These are phyloP conservation scores for Populus tremula DNA, from an alignment of 345 rosid genomes.

Conservation along the genomic window DNA sequence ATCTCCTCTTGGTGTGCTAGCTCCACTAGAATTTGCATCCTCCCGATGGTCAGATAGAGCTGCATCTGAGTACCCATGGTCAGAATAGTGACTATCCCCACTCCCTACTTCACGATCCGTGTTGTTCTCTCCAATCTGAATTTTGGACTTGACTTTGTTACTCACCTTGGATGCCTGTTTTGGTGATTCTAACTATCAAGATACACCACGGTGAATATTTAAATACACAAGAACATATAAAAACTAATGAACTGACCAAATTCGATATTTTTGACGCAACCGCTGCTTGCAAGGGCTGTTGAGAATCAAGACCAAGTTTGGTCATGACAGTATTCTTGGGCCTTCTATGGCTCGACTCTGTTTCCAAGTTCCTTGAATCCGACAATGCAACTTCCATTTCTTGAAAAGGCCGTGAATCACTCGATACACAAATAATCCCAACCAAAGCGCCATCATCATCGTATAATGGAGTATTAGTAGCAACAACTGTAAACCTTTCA, in stretches of 20 bases:
- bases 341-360: slow-evolving; percentile 48
- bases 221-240: slow-evolving; percentile 17
- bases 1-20: slow-evolving; percentile 89
- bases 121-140: slow-evolving; percentile 53
- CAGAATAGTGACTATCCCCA: slow-evolving; percentile 69
- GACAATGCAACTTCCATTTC: slow-evolving; percentile 33
- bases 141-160: slow-evolving; percentile 79
- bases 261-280: slow-evolving; percentile 87
- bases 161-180: slow-evolving; percentile 78
- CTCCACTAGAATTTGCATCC: slow-evolving; percentile 79
- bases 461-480: slow-evolving; percentile 69
- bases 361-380: slow-evolving; percentile 39
- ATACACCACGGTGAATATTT: slow-evolving; percentile 15
- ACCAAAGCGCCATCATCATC: slow-evolving; percentile 70
- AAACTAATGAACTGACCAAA: slow-evolving; percentile 62
- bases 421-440: slow-evolving; percentile 76
- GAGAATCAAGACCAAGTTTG: slow-evolving; percentile 86
- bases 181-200: slow-evolving; percentile 29
- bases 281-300: slow-evolving; percentile 84
- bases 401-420: slow-evolving; percentile 52
- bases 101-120: slow-evolving; percentile 70
- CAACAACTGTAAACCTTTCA: slow-evolving; percentile 55
- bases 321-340: slow-evolving; percentile 46
- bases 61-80: slow-evolving; percentile 54
- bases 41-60: slow-evolving; percentile 63